phyloP scores from a whole-genome alignment of 2,329 filamentous ascomycete genomes.

The Dryadomyces quercivorus region DNA sequence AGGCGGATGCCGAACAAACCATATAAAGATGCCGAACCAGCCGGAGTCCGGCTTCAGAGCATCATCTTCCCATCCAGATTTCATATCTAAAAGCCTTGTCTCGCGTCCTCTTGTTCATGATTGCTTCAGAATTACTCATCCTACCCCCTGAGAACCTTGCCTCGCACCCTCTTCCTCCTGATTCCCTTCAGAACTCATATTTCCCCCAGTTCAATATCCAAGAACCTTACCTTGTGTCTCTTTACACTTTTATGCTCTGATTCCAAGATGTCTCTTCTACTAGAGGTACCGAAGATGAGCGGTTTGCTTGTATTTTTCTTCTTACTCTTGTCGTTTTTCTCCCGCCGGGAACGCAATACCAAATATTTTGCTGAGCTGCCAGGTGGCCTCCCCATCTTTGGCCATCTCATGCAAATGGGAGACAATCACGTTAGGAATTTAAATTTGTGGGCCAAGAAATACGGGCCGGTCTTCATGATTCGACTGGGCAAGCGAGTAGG shows the following conservation, averaged over 20 bases:
- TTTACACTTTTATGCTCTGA: neutral
- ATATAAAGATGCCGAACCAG: too few relatives aligned
- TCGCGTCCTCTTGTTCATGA: neutral
- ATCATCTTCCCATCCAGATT: neutral
- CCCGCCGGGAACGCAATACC: neutral
- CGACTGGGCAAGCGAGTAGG: constrained; percentile 53
- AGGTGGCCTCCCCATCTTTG: constrained; percentile 45
- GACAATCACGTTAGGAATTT: constrained; percentile 35
- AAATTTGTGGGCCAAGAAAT: constrained; percentile 39
- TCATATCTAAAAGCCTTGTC: neutral
- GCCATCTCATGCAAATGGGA: constrained; percentile 48
- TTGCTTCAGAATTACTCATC: neutral
- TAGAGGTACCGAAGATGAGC: neutral
- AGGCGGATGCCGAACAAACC: too few relatives aligned
- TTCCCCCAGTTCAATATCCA: neutral
- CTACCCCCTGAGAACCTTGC: too few relatives aligned
- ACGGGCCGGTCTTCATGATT: constrained; percentile 54
- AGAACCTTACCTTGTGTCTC: neutral
- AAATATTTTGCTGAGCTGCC: neutral
- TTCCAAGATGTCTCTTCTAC: neutral
- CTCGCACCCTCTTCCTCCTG: too few relatives aligned
- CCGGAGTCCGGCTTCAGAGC: neutral
- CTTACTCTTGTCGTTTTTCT: neutral
- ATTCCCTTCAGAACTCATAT: too few relatives aligned
- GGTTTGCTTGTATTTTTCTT: neutral